Evolutionary conservation across 2,329 filamentous ascomycete species (phyloP).

Genomic region (Fusarium brachygibbosum): DNA sequence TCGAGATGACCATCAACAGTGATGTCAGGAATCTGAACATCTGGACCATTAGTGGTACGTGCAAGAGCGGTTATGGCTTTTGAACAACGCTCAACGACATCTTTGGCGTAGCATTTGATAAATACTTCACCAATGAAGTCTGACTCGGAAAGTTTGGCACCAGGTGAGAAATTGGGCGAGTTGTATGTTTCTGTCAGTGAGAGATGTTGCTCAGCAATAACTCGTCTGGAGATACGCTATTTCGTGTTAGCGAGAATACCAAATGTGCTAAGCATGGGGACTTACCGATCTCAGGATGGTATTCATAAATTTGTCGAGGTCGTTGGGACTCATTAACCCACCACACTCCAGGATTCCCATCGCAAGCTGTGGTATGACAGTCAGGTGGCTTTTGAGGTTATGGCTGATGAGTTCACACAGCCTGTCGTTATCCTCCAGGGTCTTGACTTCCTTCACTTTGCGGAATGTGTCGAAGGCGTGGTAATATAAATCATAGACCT

Average conservation of each 20-base stretch:
- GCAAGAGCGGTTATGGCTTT: slow-evolving; percentile 81
- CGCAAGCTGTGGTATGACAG: slow-evolving; percentile 92
- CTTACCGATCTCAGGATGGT: slow-evolving; percentile 88
- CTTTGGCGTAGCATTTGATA: slow-evolving; percentile 89
- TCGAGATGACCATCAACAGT: slow-evolving; percentile 85
- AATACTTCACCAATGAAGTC: slow-evolving; percentile 98
- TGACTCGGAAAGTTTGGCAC: slow-evolving; percentile 76
- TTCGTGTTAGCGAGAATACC: neutral
- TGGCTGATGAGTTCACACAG: slow-evolving; percentile 85
- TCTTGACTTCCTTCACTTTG: slow-evolving; percentile 84
- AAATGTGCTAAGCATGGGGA: slow-evolving; percentile 5
- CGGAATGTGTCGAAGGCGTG: slow-evolving; percentile 94
- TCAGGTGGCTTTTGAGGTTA: slow-evolving; percentile 88
- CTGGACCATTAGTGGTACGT: slow-evolving; percentile 78
- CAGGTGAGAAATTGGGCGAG: slow-evolving; percentile 88
- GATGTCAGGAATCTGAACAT: slow-evolving; percentile 82
- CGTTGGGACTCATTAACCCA: slow-evolving; percentile 81
- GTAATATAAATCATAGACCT: slow-evolving; percentile 98
- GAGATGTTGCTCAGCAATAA: slow-evolving; percentile 97
- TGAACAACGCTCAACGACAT: slow-evolving; percentile 88
- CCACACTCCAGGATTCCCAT: slow-evolving; percentile 95
- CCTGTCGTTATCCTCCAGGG: slow-evolving; percentile 87
- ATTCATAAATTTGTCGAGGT: slow-evolving; percentile 95
- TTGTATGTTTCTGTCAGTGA: slow-evolving; percentile 95
- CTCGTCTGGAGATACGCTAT: slow-evolving; percentile 91